Evolutionary conservation across 75 land plant species (phyloP).

Genomic region (Pseudotsuga menziesii): DNA sequence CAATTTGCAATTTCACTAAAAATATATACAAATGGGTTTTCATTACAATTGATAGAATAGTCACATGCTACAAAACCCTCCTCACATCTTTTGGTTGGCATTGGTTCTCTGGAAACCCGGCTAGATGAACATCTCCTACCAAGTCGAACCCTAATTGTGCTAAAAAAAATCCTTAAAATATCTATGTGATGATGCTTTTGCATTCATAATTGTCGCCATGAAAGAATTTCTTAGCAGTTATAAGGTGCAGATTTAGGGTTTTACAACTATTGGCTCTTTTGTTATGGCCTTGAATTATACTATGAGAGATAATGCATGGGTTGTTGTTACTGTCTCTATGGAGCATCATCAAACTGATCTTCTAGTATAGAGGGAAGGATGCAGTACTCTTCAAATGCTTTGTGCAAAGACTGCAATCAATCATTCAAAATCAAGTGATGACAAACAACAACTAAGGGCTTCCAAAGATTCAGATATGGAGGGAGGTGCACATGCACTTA

Average conservation of each 20-base stretch:
- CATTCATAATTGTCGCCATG: conserved; percentile 22
- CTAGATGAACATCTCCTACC: no score
- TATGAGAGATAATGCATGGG: no score
- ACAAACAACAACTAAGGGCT: conserved; percentile 17
- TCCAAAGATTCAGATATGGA: conserved; percentile 20
- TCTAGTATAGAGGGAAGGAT: conserved; percentile 36
- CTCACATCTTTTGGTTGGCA: no score
- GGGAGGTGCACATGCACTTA: conserved; percentile 18
- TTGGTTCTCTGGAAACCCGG: no score
- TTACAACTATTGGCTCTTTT: conserved; percentile 13
- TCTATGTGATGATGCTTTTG: conserved; percentile 23
- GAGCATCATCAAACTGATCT: no score
- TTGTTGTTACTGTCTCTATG: no score
- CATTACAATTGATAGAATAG: no score
- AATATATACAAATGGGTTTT: no score
- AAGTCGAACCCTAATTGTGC: no score
- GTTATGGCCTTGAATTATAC: no score
- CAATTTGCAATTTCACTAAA: no score
- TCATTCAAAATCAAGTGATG: conserved; percentile 17
- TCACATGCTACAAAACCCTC: no score
- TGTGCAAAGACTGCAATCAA: conserved; percentile 18
- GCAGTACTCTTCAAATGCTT: conserved; percentile 20
- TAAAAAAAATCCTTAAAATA: conserved; percentile 9
- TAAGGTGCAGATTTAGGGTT: conserved; percentile 18
- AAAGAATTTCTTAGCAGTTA: conserved; percentile 11